Base-by-base conservation (phyloP, 1,139 yeast genomes). In the Hanseniaspora gamundiae region DNA sequence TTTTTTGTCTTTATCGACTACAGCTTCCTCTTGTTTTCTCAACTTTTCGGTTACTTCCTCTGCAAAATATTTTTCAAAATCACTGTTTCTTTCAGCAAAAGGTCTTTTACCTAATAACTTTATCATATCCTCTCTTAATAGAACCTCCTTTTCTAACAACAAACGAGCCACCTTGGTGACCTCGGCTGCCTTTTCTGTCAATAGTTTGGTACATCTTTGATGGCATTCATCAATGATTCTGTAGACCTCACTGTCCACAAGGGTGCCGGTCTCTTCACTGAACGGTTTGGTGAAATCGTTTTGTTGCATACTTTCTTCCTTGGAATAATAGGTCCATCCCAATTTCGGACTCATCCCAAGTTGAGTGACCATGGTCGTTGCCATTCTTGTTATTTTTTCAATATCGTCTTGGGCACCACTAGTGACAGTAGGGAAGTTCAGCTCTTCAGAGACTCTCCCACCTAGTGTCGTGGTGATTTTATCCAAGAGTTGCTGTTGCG, bases 401-500 rank as follows among this genome's bases (percentile, higher is more conserved):
- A 91, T 91, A 61, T 91, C 98, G 60, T 91, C 96, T 44, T 86
- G 79, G 0, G 95, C 98, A 50, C 98, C 98, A 46, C 94, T 80
- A 3, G 97, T 88, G 17, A 91, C 96, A 4, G 88, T 77, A 38
- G 76, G 74, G 61, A 91, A 91, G 61, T 88, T 87, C 40, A 91
- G 65, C 65, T 91, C 97, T 64, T 91, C 98, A 39, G 94, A 80
- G 2, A 91, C 96, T 55, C 98, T 75, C 5, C 98, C 98, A 42
- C 97, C 98, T 44, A 91, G 71, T 0, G 97, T 86, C 96, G 91
- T 91, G 22, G 88, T 78, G 95, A 91, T 91, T 54, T 95, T 73
- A 60, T 91, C 95, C 53, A 68, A 67, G 52, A 88, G 76, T 64
- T 91, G 95, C 52, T 78, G 78, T 49, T 82, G 76, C 22, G 84